Base-by-base conservation (phyloP, 805 yeast genomes). In the Metschnikowia vanudenii region DNA sequence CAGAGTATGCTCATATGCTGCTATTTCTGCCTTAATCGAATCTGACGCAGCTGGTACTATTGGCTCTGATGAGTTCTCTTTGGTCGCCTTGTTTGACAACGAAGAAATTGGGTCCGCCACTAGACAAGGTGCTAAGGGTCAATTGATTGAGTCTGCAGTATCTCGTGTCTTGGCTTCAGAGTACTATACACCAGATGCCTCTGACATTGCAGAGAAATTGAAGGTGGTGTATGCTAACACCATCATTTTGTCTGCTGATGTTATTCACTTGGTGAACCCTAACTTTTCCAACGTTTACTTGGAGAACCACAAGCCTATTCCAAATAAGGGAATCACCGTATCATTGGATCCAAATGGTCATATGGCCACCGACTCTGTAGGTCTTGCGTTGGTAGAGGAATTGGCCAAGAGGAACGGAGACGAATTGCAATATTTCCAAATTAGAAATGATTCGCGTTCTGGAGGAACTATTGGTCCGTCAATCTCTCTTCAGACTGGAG, bases 401-500 rank as follows among this genome's bases (percentile, higher is more conserved):
- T 62, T 88, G 52, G 96, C 89, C 2, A 69, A 78, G 47, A 61
- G 68, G 43, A 82, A 86, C 50, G 84, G 74, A 41, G 89, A 85
- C 61, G 67, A 70, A 44, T 54, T 88, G 24, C 96, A 89, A 68
- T 82, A 81, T 66, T 88, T 88, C 81, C 96, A 88, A 61, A 85
- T 87, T 63, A 80, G 94, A 65, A 88, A 89, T 67, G 91, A 84
- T 62, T 78, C 87, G 13, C 79, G 94, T 61, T 83, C 90, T 1
- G 96, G 96, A 28, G 95, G 95, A 33, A 88, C 96, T 22, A 87
- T 89, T 60, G 96, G 96, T 0, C 96, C 88, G 18, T 73, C 77
- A 10, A 69, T 83, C 45, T 71, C 87, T 13, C 66, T 78, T 34
- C 79, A 75, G 52, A 81, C 88, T 1, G 89, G 89, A 46, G 86